phyloP scores from a whole-genome alignment of 495 filamentous ascomycete genomes.

The Margaritispora aquatica region DNA sequence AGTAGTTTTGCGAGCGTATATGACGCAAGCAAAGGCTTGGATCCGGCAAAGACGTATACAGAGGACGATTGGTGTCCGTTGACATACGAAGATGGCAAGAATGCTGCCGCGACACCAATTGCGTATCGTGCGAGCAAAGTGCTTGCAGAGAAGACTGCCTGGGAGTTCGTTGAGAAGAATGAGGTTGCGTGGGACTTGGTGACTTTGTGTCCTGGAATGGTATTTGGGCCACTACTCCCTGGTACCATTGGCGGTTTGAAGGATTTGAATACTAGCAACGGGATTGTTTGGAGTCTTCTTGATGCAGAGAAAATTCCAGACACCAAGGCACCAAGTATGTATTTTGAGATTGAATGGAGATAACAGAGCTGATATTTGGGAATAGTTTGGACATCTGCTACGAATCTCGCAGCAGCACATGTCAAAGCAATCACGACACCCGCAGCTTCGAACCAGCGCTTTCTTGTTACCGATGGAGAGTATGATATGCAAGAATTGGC shows the following conservation, averaged over 20 bases:
- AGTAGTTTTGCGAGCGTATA: slow-evolving; percentile 32
- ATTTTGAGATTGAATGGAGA: not conserved
- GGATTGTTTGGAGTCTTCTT: not conserved
- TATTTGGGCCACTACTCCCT: slow-evolving; percentile 1
- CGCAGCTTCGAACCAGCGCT: not conserved
- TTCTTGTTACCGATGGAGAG: slow-evolving; percentile 1
- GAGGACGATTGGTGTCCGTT: slow-evolving; percentile 33
- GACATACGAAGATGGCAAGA: slow-evolving; percentile 30
- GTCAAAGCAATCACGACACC: slow-evolving; percentile 1
- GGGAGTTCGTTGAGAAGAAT: slow-evolving; percentile 27
- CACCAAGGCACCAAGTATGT: not conserved
- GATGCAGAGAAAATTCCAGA: not conserved
- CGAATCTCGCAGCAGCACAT: slow-evolving; percentile 3
- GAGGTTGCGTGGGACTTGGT: slow-evolving; percentile 1
- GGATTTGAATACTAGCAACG: not conserved
- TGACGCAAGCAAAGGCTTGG: slow-evolving; percentile 24
- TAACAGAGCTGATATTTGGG: not conserved
- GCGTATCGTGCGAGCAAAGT: slow-evolving; percentile 34
- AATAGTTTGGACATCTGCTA: not conserved
- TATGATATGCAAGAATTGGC: not conserved
- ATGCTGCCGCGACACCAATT: slow-evolving; percentile 14
- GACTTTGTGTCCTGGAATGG: not conserved
- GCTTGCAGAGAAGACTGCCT: slow-evolving; percentile 29
- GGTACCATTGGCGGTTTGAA: not conserved
- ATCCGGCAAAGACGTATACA: slow-evolving; percentile 26